Percentiles rank a stretch among this genome's conserved stretches.
Conservation (phyloP, 257 asterid species). For the Fraxinus quadrangulata region DNA sequence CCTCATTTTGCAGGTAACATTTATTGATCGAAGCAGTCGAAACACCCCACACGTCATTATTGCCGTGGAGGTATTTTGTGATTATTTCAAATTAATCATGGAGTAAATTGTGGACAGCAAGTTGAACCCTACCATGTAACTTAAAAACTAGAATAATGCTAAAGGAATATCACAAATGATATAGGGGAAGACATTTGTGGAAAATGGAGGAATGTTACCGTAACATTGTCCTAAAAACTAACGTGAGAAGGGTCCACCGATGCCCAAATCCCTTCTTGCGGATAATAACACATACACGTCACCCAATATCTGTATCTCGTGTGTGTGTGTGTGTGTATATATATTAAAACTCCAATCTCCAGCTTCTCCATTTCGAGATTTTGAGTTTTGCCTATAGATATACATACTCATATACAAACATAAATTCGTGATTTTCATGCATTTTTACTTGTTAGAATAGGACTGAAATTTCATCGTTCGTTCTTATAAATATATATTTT, state of each 20-base stretch:
- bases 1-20: no score
- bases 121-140: no score
- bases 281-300: constrained; percentile 40
- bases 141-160: no score
- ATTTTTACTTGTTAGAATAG: background rate
- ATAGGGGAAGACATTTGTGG: no score
- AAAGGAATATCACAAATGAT: no score
- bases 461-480: background rate
- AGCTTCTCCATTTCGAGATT: background rate
- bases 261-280: constrained; percentile 32
- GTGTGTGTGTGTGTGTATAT: no score
- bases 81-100: no score
- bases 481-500: background rate
- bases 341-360: background rate
- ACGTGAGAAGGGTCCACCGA: constrained; percentile 27
- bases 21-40: no score
- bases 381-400: background rate
- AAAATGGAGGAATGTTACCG: no score
- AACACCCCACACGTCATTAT: no score
- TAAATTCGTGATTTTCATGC: background rate
- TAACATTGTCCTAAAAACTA: background rate
- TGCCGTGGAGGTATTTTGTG: no score
- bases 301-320: background rate
- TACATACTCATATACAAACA: background rate
- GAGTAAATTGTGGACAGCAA: no score